Evolutionary conservation across 73 alveolate genomes (phyloP).

Genomic region (Tetrahymena thermophila): DNA sequence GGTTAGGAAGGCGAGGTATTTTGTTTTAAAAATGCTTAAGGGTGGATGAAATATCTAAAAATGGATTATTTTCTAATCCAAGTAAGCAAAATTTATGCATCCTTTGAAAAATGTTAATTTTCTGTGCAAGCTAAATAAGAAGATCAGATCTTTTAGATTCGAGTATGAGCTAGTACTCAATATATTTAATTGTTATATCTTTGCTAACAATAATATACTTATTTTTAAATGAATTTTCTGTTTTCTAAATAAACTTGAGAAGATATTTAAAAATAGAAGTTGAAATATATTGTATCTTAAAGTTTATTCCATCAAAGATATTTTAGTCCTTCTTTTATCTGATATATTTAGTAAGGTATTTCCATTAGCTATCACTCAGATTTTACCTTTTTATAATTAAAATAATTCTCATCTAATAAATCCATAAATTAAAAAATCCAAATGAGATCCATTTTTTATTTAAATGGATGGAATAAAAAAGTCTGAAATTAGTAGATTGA

Average conservation of each 20-base stretch:
- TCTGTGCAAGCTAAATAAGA: neutral
- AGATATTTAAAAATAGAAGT: neutral
- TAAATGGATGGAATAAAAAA: no score
- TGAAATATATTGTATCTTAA: neutral
- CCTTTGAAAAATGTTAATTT: neutral
- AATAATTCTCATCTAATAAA: no score
- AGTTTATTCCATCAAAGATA: neutral
- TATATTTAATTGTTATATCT: neutral
- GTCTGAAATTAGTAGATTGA: no score
- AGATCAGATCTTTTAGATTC: conserved; percentile 1
- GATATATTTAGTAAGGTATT: neutral
- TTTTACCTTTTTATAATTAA: neutral
- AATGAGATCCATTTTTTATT: no score
- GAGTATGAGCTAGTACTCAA: neutral
- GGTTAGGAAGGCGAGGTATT: neutral
- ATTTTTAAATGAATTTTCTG: neutral
- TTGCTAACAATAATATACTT: neutral
- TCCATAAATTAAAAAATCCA: no score
- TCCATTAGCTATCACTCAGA: neutral
- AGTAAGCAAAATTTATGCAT: neutral
- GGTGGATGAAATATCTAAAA: neutral
- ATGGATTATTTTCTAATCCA: neutral
- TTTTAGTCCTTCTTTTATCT: neutral
- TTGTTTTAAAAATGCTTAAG: neutral
- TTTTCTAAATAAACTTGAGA: neutral